Conservation (phyloP, 2,329 filamentous ascomycete species). For the Thielaviopsis musarum region DNA sequence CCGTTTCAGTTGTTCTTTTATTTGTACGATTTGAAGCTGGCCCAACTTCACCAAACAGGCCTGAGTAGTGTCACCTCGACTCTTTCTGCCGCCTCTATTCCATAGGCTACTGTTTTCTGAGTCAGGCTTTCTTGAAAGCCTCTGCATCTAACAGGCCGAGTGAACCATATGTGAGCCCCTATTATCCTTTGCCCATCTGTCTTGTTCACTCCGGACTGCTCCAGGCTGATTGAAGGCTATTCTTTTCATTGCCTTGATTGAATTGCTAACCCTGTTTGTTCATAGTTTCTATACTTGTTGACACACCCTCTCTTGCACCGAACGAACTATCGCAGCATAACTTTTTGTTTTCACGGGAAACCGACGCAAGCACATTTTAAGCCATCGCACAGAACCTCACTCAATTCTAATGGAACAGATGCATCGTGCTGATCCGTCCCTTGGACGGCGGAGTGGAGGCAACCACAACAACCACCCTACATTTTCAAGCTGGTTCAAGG, state of each 20-base stretch:
- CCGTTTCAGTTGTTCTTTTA: background rate
- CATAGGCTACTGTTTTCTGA: background rate
- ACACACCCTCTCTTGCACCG: background rate
- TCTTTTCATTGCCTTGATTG: background rate
- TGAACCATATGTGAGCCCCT: background rate
- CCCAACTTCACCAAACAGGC: background rate
- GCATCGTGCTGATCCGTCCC: slow-evolving; percentile 8
- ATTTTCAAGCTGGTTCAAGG: slow-evolving; percentile 7
- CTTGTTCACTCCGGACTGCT: background rate
- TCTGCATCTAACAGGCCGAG: background rate
- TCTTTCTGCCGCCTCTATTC: background rate
- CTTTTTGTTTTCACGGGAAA: background rate
- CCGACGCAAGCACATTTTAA: background rate
- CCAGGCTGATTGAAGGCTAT: background rate
- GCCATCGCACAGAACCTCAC: background rate
- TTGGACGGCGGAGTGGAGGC: background rate
- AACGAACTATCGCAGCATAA: background rate
- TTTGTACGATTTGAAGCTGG: background rate
- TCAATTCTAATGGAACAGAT: slow-evolving; percentile 8
- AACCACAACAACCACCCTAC: slow-evolving; percentile 1
- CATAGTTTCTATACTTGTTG: background rate
- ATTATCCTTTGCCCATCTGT: background rate
- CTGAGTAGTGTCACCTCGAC: background rate
- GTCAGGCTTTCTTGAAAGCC: background rate
- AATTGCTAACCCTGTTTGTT: background rate